A percentile compares a stretch with the other conserved stretches of the same genome.
Evolutionary conservation across 495 filamentous ascomycete genomes (phyloP).

Genomic region (Xylaria longipes): DNA sequence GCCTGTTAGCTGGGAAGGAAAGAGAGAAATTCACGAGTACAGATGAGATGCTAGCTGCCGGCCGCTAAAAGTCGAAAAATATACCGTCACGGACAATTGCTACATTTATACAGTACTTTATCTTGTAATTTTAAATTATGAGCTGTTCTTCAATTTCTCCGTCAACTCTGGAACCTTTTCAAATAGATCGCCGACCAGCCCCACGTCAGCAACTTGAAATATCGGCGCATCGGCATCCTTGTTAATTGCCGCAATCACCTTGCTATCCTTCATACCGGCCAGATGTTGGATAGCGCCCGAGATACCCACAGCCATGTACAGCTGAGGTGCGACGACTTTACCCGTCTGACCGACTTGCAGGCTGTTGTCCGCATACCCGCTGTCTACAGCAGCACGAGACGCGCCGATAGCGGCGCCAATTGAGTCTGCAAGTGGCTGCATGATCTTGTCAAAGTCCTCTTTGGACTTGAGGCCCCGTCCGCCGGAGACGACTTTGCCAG

Average conservation of each 20-base stretch:
- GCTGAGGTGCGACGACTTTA: slow-evolving; percentile 95
- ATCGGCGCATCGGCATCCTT: slow-evolving; percentile 97
- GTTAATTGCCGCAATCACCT: slow-evolving; percentile 99
- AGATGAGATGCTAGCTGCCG: slow-evolving; percentile 76
- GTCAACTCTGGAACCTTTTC: slow-evolving; percentile 95
- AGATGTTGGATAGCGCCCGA: slow-evolving; percentile 97
- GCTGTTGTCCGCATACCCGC: slow-evolving; percentile 98
- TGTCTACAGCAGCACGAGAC: slow-evolving; percentile 93
- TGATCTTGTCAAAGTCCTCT: slow-evolving; percentile 92
- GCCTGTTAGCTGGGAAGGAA: slow-evolving; percentile 70
- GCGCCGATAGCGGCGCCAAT: slow-evolving; percentile 94
- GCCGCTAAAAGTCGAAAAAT: slow-evolving; percentile 22
- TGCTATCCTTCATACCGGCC: slow-evolving; percentile 99
- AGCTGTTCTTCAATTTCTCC: slow-evolving; percentile 85
- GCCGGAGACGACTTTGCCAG: slow-evolving; percentile 87
- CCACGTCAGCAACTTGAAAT: slow-evolving; percentile 97
- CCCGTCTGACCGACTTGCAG: slow-evolving; percentile 97
- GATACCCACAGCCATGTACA: slow-evolving; percentile 95
- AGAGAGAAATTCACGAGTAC: slow-evolving; percentile 84
- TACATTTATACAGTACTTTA: slow-evolving; percentile 31
- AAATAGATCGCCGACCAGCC: slow-evolving; percentile 93
- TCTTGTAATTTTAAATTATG: slow-evolving; percentile 41
- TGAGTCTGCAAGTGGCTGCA: slow-evolving; percentile 88
- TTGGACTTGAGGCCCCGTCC: slow-evolving; percentile 96
- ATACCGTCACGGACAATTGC: slow-evolving; percentile 29